phyloP scores from a whole-genome alignment of 306 rosid species.

The Acmispon strigosus region DNA sequence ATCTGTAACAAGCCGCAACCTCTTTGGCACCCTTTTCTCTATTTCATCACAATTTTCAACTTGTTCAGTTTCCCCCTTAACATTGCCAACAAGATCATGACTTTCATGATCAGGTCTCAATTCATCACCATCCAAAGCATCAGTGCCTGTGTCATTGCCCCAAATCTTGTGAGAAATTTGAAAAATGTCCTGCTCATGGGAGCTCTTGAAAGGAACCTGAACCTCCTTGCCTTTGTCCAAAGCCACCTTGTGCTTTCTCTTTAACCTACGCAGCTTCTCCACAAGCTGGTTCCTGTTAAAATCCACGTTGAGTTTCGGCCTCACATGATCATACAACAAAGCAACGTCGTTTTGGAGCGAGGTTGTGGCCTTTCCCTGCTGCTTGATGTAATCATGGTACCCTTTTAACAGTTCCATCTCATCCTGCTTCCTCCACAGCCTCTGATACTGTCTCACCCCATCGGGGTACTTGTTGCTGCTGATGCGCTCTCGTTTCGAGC shows the following conservation, averaged over 20 bases:
- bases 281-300: constrained; percentile 28
- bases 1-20: not conserved
- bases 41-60: constrained; percentile 9
- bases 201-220: constrained; percentile 47
- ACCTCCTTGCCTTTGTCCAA: constrained; percentile 41
- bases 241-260: constrained; percentile 62
- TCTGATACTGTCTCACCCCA: constrained; percentile 26
- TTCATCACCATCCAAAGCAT: constrained; percentile 23
- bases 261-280: constrained; percentile 48
- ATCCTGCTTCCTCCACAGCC: constrained; percentile 42
- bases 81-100: constrained; percentile 4
- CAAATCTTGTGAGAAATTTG: constrained; percentile 85
- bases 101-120: constrained; percentile 24
- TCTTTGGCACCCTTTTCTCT: constrained; percentile 26
- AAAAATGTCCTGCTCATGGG: constrained; percentile 67
- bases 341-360: constrained; percentile 37
- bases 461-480: not conserved
- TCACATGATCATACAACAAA: constrained; percentile 19
- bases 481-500: constrained; percentile 8
- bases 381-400: constrained; percentile 26
- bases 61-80: constrained; percentile 35
- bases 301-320: constrained; percentile 7
- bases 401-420: constrained; percentile 31
- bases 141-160: constrained; percentile 38
- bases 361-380: not conserved